Conservation (phyloP, 2,329 filamentous ascomycete species). For the Curvularia sp. region DNA sequence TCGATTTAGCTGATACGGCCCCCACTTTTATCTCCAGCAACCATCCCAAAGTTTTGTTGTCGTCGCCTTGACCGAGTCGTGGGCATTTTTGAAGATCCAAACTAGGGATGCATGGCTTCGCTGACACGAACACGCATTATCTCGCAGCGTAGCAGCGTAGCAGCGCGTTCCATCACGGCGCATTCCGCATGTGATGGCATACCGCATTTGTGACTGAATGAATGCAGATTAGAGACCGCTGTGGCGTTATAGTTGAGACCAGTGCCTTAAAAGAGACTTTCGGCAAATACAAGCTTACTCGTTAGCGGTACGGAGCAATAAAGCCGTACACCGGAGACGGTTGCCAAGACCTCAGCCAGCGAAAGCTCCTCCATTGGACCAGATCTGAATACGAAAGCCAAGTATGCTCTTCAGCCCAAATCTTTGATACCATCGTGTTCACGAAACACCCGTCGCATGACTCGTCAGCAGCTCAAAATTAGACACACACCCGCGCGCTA, state of each 20-base stretch:
- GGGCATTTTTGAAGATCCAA: neutral
- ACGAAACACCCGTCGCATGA: neutral
- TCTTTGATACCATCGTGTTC: neutral
- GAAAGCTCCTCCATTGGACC: neutral
- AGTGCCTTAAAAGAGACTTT: neutral
- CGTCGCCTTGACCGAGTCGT: neutral
- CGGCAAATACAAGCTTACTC: neutral
- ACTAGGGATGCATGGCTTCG: neutral
- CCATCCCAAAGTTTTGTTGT: neutral
- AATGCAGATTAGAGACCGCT: too few relatives aligned
- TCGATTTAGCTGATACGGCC: neutral
- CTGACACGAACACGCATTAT: neutral
- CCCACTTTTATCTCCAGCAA: neutral
- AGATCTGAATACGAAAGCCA: neutral
- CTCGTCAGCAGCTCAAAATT: neutral
- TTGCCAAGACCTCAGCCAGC: neutral
- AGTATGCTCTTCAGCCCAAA: neutral
- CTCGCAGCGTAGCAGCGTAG: too few relatives aligned
- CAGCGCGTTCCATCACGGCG: too few relatives aligned
- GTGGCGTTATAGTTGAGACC: neutral
- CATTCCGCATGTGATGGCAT: neutral
- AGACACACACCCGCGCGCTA: neutral
- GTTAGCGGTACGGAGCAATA: neutral
- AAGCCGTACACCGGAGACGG: neutral
- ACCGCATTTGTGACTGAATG: neutral